Conservation (phyloP, 257 asterid genomes). For the Jaltomata sinuosa region DNA sequence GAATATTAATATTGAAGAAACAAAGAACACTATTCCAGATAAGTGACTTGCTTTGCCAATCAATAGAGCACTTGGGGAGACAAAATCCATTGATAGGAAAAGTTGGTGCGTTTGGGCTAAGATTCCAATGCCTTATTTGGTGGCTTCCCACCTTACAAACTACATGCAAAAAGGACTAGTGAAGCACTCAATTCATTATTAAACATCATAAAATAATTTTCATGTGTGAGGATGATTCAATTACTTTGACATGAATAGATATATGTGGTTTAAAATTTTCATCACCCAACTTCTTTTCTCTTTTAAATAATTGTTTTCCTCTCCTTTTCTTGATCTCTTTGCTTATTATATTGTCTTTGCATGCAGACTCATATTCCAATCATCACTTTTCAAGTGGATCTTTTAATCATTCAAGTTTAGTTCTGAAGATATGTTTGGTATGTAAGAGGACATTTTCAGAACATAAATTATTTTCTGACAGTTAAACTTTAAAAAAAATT, state of each 20-base stretch:
- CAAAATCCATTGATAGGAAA: slow-evolving; percentile 19
- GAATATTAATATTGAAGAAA: neutral
- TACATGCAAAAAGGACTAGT: neutral
- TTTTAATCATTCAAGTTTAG: neutral
- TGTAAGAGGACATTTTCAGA: neutral
- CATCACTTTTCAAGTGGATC: neutral
- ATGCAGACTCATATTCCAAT: neutral
- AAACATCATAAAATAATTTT: neutral
- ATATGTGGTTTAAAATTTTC: neutral
- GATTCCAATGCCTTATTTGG: slow-evolving; percentile 32
- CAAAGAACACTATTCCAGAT: neutral
- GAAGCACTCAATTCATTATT: neutral
- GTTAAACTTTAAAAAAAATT: neutral
- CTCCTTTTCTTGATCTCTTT: neutral
- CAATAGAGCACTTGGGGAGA: slow-evolving; percentile 25
- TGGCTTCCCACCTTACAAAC: slow-evolving; percentile 26
- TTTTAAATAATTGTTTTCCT: neutral
- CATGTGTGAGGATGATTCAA: neutral
- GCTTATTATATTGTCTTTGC: neutral
- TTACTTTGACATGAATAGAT: neutral
- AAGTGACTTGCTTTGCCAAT: neutral
- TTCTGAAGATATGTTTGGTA: neutral
- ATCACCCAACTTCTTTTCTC: neutral
- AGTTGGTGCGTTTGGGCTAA: slow-evolving; percentile 28
- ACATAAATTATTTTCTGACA: neutral